Evolutionary conservation across 2,329 filamentous ascomycete genomes (phyloP), one percentile per base, ranked within the genome.

Genomic region (Intubia oerlemansii): DNA sequence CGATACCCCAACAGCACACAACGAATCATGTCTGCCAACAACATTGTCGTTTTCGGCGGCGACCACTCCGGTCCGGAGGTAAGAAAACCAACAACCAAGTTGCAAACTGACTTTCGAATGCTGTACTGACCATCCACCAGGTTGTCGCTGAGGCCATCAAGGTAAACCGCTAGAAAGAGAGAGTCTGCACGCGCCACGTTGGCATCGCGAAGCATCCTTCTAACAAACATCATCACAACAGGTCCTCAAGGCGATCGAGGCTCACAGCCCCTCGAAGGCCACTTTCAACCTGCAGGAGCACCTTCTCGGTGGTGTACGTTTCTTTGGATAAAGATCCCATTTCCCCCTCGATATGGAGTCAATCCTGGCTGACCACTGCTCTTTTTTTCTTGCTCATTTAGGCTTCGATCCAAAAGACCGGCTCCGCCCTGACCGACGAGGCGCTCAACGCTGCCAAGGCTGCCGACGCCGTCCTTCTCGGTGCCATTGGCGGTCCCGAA

Each of bases 401-500:
- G 82, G 76, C 71, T 50, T 93, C 84, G 27, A 93, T 95, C 52
- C 73, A 93, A 45, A 71, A 70, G 12, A 69, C 70, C 44, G 79
- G 80, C 42, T 64, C 57, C 17, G 72, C 85, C 17, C 59, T 95
- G 36, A 91, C 82, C 30, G 72, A 88, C 41, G 69, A 76, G 43
- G 80, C 82, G 36, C 75, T 95, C 42, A 56, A 57, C 10, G 82
- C 81, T 20, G 82, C 81, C 40, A 84, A 90, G 52, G 59, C 64
- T 29, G 82, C 84, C 38, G 77, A 92, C 51, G 85, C 84, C 22
- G 76, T 95, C 34, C 71, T 95, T 34, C 71, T 95, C 31, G 85
- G 84, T 40, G 81, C 85, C 41, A 90, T 95, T 44, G 85, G 85
- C 41, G 85, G 85, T n/a, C 85, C 88, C 10, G 52, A 93, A 80